Evolutionary conservation across 495 filamentous ascomycete species (phyloP).

Genomic region (Geopyxis carbonaria): DNA sequence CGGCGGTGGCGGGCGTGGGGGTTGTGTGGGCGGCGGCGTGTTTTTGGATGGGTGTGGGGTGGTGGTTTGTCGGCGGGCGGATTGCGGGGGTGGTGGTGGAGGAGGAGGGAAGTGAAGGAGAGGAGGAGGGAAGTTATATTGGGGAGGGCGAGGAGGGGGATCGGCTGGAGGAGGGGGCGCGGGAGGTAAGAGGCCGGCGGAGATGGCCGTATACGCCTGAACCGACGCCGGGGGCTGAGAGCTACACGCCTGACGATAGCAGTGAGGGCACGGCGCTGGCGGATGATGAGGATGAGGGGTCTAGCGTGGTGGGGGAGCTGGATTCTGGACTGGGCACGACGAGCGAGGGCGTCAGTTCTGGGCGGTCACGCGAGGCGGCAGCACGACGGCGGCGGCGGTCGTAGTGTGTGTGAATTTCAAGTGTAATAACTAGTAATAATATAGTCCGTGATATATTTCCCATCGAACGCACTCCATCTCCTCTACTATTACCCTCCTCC

Average conservation of each 20-base stretch:
- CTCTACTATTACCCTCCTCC: neutral
- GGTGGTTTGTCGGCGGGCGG: constrained; percentile 12
- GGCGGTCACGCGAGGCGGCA: too few species aligned
- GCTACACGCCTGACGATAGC: neutral
- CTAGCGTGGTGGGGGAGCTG: constrained; percentile 1
- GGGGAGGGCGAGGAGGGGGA: neutral
- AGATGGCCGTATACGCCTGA: neutral
- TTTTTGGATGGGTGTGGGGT: constrained; percentile 22
- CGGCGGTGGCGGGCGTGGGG: constrained; percentile 46
- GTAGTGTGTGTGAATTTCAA: too few species aligned
- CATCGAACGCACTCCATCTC: neutral
- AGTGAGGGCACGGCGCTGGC: neutral
- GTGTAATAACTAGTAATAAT: too few species aligned
- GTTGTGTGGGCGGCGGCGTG: constrained; percentile 63
- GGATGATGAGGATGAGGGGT: constrained; percentile 1
- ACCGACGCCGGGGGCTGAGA: neutral
- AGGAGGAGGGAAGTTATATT: constrained; percentile 2
- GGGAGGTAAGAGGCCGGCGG: neutral
- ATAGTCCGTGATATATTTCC: too few species aligned
- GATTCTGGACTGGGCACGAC: constrained; percentile 5
- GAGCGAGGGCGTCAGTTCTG: too few species aligned
- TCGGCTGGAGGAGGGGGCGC: neutral
- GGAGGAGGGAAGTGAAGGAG: constrained; percentile 10
- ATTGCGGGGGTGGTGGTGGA: neutral
- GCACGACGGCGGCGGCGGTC: too few species aligned